Evolutionary conservation across 805 yeast species (phyloP), one percentile per base, ranked within the genome.

Genomic region (Priceomyces medius): DNA sequence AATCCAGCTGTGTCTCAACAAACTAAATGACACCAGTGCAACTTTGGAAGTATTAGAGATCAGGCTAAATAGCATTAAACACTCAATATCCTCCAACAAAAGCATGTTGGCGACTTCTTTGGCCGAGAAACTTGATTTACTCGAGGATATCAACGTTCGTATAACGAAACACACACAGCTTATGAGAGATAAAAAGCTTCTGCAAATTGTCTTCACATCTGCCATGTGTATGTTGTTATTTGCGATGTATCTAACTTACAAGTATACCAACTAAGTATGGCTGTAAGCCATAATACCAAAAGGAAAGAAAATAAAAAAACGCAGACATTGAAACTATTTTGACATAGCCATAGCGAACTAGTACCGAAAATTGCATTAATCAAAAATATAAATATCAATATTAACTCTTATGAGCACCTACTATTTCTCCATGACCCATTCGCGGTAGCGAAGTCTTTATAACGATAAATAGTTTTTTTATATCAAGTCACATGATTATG

Each of bases 71-170:
- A 41, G 37, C 13, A 52, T 61, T 20, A 62, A 55, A 45, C 35
- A 41, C 8, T 41, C 47, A 9, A 58, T 68, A 32, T 52, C 51
- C 13, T 43, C 46, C 12, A 55, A 56, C 44, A 67, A 66, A 46
- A 36, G 47, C 10, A 41, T 52, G 2, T 49, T 68, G 48, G 47
- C 58, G 23, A 40, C 43, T n/a, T 59, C 56, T 4, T 48, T 69
- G 38, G 47, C 49, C 4, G 54, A 50, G 10, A 62, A 61, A 44
- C 46, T 69, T 36, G 61, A 60, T 28, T 41, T 59, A 7, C 53
- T 70, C 42, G 73, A 69, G 38, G 44, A 49, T 18, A 51, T 70
- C 5, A 59, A 63, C 33, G 44, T 47, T 12, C 49, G 53, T 35
- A 62, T 68, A 35, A 46, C 48, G 20, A 59, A 58, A 35, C 58